Conservation (phyloP, 768 basidiomycete genomes). For the Serendipita sp. region DNA sequence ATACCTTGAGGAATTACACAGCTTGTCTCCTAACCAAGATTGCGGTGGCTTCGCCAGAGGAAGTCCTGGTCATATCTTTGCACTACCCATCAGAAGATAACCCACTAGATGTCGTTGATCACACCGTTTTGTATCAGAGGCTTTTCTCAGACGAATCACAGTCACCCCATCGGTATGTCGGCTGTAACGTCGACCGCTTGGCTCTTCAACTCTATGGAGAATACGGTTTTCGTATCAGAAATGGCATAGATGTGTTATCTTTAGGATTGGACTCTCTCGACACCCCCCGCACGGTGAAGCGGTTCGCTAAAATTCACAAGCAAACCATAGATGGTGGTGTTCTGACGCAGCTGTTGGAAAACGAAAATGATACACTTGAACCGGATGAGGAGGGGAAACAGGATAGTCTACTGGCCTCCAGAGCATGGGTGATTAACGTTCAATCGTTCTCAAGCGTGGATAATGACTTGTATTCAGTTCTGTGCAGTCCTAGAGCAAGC, state of each 20-base stretch:
- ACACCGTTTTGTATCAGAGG: background rate
- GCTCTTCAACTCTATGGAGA: constrained; percentile 6
- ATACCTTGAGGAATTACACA: background rate
- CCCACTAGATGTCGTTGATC: background rate
- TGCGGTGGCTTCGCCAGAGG: constrained; percentile 1
- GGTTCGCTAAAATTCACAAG: background rate
- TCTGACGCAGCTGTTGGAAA: background rate
- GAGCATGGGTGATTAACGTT: background rate
- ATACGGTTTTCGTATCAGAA: background rate
- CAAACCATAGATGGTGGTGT: background rate
- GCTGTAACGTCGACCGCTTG: background rate
- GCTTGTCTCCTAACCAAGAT: constrained; percentile 1
- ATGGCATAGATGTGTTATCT: background rate
- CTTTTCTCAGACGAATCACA: background rate
- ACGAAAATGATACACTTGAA: background rate
- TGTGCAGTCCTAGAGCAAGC: background rate
- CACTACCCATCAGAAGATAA: background rate
- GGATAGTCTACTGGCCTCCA: background rate
- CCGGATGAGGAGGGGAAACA: background rate
- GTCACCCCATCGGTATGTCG: background rate
- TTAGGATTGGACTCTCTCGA: background rate
- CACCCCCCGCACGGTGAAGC: background rate
- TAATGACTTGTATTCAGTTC: background rate
- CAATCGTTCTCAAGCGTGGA: background rate
- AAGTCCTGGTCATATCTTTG: background rate